Conservation (phyloP, 2,329 filamentous ascomycete genomes). For the Arthrobotrys sphaeroides region DNA sequence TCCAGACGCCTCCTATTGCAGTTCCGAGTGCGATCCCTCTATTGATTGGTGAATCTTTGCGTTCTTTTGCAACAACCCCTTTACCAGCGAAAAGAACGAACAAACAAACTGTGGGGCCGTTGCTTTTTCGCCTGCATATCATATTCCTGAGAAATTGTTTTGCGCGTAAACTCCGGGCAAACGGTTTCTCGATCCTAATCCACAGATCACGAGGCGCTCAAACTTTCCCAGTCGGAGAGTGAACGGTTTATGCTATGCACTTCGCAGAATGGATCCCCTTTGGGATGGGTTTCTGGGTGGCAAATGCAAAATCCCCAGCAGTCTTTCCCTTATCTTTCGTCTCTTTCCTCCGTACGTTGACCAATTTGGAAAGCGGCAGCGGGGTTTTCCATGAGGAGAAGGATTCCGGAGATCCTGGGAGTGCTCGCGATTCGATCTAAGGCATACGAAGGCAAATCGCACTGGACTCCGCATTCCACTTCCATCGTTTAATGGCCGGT, state of each 20-base stretch:
- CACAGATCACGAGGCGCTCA: constrained; percentile 23
- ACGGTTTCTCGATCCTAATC: constrained; percentile 3
- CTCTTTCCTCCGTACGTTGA: too few relatives aligned
- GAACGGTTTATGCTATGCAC: constrained; percentile 7
- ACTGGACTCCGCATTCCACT: constrained; percentile 27
- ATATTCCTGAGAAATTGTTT: neutral
- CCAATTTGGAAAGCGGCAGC: constrained; percentile 43
- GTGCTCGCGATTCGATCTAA: neutral
- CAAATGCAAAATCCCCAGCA: constrained; percentile 28
- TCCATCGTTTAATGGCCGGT: constrained; percentile 1
- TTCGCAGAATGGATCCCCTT: constrained; percentile 33
- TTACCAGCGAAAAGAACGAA: neutral
- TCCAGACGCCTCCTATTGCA: constrained; percentile 27
- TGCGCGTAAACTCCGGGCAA: constrained; percentile 30
- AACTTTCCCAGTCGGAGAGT: neutral
- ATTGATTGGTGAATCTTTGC: constrained; percentile 31
- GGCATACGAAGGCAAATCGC: constrained; percentile 29
- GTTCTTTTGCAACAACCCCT: neutral
- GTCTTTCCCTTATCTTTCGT: constrained; percentile 4
- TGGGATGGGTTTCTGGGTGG: constrained; percentile 32
- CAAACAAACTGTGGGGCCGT: too few relatives aligned
- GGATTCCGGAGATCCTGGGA: neutral
- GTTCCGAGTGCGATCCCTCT: constrained; percentile 49
- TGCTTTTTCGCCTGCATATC: neutral
- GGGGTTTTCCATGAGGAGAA: neutral